Evolutionary conservation across 768 basidiomycete species (phyloP).

Genomic region (Mycena floridula): DNA sequence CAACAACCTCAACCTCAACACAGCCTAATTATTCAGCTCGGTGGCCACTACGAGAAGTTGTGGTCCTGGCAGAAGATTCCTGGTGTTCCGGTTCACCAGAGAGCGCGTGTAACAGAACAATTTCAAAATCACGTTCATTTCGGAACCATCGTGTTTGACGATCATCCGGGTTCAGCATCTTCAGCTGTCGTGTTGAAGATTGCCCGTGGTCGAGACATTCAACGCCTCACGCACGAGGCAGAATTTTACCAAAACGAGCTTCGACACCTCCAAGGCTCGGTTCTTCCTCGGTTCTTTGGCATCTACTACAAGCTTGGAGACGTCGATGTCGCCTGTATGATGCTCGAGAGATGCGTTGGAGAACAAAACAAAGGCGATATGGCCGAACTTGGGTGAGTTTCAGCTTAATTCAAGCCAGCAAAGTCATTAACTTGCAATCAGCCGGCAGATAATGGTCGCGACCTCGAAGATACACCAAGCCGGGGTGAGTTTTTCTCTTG

Average conservation of each 20-base stretch:
- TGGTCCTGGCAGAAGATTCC: no score
- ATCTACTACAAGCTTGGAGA: no score
- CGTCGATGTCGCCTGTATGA: no score
- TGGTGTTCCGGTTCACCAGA: no score
- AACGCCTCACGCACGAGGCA: constrained; percentile 24
- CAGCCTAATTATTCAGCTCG: no score
- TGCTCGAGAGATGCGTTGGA: no score
- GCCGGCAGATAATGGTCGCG: constrained; percentile 25
- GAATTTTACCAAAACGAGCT: constrained; percentile 27
- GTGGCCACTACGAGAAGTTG: no score
- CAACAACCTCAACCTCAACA: no score
- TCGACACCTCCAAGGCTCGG: constrained; percentile 26
- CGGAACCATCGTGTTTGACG: background rate
- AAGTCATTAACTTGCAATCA: constrained; percentile 6
- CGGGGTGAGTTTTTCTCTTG: no score
- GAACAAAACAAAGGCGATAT: background rate
- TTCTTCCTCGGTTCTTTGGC: constrained; percentile 34
- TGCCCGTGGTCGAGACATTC: constrained; percentile 18
- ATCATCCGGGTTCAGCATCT: background rate
- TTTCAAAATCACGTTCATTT: background rate
- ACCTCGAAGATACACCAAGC: constrained; percentile 28
- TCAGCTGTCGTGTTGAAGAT: constrained; percentile 25
- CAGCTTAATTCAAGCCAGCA: background rate
- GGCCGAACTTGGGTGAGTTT: background rate
- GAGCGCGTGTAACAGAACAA: no score